These are phyloP conservation scores for Penicillium oxalicum DNA, from an alignment of 2,329 filamentous ascomycete species.

Conservation along the genomic window DNA sequence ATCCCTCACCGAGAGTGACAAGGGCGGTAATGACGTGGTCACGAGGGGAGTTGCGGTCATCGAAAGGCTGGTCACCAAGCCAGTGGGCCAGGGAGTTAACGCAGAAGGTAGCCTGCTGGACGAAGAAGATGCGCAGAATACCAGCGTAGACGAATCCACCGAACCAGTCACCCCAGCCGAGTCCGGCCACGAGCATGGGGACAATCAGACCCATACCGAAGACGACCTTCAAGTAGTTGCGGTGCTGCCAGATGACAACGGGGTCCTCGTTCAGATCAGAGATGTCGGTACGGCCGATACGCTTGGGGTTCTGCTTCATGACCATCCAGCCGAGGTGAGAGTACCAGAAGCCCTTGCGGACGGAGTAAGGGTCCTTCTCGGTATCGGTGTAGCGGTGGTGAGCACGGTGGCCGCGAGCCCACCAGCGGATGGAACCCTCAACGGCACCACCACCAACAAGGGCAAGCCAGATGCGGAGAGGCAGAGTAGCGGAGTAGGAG, in stretches of 20 bases:
- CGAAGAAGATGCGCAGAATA: constrained; percentile 80
- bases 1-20: constrained; percentile 79
- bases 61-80: constrained; percentile 87
- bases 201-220: constrained; percentile 70
- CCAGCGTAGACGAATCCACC: constrained; percentile 81
- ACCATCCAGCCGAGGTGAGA: constrained; percentile 87
- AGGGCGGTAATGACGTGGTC: constrained; percentile 82
- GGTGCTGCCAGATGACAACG: constrained; percentile 82
- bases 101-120: constrained; percentile 89
- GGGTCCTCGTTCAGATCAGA: constrained; percentile 81
- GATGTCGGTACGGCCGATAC: constrained; percentile 81
- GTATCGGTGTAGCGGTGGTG: constrained; percentile 91
- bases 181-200: constrained; percentile 67
- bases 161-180: constrained; percentile 73
- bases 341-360: constrained; percentile 81
- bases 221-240: constrained; percentile 75
- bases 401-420: constrained; percentile 78
- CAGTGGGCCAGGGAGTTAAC: constrained; percentile 88
- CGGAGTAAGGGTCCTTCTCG: constrained; percentile 85
- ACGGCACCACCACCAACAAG: constrained; percentile 76
- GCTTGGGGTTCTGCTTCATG: constrained; percentile 88
- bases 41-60: constrained; percentile 85
- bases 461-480: constrained; percentile 75
- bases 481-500: constrained; percentile 70
- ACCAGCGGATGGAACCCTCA: constrained; percentile 82